These are phyloP conservation scores for Fusarium oxysporum DNA, from an alignment of 2,329 filamentous ascomycete genomes.

Conservation along the genomic window DNA sequence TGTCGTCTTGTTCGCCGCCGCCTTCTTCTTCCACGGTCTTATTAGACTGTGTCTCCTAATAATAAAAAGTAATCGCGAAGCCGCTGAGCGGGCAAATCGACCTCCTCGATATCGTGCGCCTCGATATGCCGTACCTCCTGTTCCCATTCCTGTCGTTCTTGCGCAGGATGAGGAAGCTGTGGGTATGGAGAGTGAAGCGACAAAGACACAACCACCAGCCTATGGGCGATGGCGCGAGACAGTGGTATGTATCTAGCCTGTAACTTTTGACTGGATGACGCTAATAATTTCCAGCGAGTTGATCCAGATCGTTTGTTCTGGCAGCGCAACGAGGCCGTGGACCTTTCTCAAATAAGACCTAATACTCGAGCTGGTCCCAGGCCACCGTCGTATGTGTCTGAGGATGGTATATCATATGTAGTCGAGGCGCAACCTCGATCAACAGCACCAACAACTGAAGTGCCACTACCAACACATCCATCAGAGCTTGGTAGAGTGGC, in stretches of 20 bases:
- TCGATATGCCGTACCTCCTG: constrained; percentile 76
- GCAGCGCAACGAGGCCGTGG: constrained; percentile 70
- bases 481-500: constrained; percentile 55
- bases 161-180: constrained; percentile 78
- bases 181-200: constrained; percentile 65
- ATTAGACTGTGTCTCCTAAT: constrained; percentile 78
- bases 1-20: constrained; percentile 76
- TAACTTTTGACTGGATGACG: neutral
- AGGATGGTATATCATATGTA: constrained; percentile 80
- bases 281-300: constrained; percentile 66
- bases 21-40: constrained; percentile 84
- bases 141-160: constrained; percentile 82
- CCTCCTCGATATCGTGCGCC: constrained; percentile 64
- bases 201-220: constrained; percentile 77
- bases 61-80: constrained; percentile 58
- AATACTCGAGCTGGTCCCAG: constrained; percentile 54
- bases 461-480: constrained; percentile 60
- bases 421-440: constrained; percentile 74
- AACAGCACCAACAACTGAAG: constrained; percentile 60
- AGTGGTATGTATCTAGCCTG: constrained; percentile 68
- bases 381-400: constrained; percentile 81
- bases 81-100: constrained; percentile 36
- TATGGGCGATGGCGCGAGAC: constrained; percentile 88
- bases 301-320: constrained; percentile 86
- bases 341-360: constrained; percentile 36